Base-by-base conservation (phyloP, 805 yeast species). In the Saitoella complicata region DNA sequence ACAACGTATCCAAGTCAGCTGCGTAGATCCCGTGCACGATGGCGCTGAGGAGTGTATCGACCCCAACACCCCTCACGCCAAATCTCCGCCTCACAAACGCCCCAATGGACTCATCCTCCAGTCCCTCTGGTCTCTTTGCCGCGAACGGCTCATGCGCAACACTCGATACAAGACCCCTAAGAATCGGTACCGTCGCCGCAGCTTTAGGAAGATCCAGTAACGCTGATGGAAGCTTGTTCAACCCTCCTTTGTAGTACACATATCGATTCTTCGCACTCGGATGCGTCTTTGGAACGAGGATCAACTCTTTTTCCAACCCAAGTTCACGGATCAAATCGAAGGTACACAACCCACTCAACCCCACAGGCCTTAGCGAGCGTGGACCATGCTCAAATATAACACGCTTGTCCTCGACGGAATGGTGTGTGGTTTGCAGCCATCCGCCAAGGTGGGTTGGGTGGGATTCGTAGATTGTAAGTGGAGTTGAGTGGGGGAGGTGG, bases 1-100 rank as follows among this genome's bases (percentile, higher is more conserved):
- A 81, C 41, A 88, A 60, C 45, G 72, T 65, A 5, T 68, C 55
- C 1, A 76, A 68, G 59, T 87, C 94, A n/a, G 84, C 91, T 1
- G 94, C 95, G 59, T 86, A 88, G 1, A 91, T 76, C 0, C 98
- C 98, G 55, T 86, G 85, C 58, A 80, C 67, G 4, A 86, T 63
- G 0, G 95, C 97, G 60, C 94, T 81, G 13, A 81, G 62, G 9
- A 88, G 61, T 21, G 21, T 21, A 21, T 21, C 21, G 21, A 21
- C 21, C 21, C 21, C 21, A 21, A 21, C 21, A 21, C 21, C 21
- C 42, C 82, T 77, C 6, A 66, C 65, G 2, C 87, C 87, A 57
- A 86, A 78, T 48, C 95, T 62, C 50, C 96, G 65, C 2, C 64
- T 56, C 34, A 87, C 58, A 54, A 85, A 84, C 2, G 70, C 64